Percentiles rank a stretch among this genome's conserved stretches.
These are phyloP conservation scores for Hemileccinum impolitum DNA, from an alignment of 768 basidiomycete species.

Conservation along the genomic window DNA sequence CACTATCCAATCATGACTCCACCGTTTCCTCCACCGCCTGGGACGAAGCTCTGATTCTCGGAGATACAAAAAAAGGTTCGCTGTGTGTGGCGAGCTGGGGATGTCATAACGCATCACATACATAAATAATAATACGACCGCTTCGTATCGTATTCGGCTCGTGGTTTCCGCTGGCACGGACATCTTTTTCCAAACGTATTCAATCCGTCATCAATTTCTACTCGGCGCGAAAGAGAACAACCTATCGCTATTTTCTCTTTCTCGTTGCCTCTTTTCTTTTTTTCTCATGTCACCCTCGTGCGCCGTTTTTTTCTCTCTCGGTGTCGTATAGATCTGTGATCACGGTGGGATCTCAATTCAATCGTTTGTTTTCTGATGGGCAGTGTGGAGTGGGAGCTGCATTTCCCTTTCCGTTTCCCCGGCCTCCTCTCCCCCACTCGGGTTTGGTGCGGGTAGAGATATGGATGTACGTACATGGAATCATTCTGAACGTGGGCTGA, in stretches of 20 bases:
- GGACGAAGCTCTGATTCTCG: constrained; percentile 27
- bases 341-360: constrained; percentile 9
- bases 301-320: too few relatives aligned
- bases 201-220: too few relatives aligned
- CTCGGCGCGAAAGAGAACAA: too few relatives aligned
- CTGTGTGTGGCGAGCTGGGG: not conserved
- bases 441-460: too few relatives aligned
- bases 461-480: too few relatives aligned
- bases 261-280: not conserved
- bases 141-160: not conserved
- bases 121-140: constrained; percentile 19
- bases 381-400: not conserved
- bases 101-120: constrained; percentile 13
- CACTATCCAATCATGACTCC: constrained; percentile 31
- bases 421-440: too few relatives aligned
- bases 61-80: not conserved
- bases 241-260: not conserved
- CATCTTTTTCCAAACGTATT: constrained; percentile 1
- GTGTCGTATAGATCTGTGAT: constrained; percentile 1
- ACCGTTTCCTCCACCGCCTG: constrained; percentile 27
- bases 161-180: constrained; percentile 2
- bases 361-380: not conserved
- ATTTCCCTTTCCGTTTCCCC: too few relatives aligned
- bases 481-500: too few relatives aligned
- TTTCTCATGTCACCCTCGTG: constrained; percentile 16